Evolutionary conservation across 108 stramenopile genomes (phyloP), one percentile per base, ranked within the genome.

Genomic region (Licmophora abbreviata): DNA sequence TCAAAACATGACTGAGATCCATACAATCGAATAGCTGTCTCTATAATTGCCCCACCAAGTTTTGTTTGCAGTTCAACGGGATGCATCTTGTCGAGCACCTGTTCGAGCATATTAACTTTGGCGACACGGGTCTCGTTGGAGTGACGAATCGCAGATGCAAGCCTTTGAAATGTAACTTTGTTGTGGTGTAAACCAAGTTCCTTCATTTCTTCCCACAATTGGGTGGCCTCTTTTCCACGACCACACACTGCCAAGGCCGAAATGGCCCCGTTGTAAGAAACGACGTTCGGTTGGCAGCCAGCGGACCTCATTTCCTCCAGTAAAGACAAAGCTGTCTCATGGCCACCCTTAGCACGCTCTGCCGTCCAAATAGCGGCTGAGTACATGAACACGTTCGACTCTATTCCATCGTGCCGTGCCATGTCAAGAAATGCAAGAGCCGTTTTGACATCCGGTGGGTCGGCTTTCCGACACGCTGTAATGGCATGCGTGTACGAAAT

Each of bases 301-400:
- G 27, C 22, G 14, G 46, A 51, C 50, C 72, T 68, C 71, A 85
- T 75, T 58, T 73, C 73, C 20, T 68, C 42, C 24, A 74, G 72
- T 2, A 79, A 63, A 7, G 29, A 34, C 26, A 60, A 36, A 5
- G 74, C 77, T 17, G 22, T 42, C 1, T 44, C 27, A 29, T 56
- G 46, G 44, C 74, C 55, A 2, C 68, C 73, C 24, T 52, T 49
- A 22, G 48, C 49, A 12, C 60, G 49, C 54, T 73, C 80, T n/a
- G 85, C 85, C 20, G 64, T 65, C 85, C 81, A 82, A 5, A 86
- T 86, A 12, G 77, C 63, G 2, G 85, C 64, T n/a, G 78, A 74
- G 54, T 79, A 86, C 52, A 86, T 76, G 42, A 60, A 82, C 1
- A 72, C 63, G 15, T 79, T 78, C 0, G 78, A 76, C 26, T 54